Evolutionary conservation across 2,329 filamentous ascomycete genomes (phyloP).

Genomic region (Hypocrella siamensis): DNA sequence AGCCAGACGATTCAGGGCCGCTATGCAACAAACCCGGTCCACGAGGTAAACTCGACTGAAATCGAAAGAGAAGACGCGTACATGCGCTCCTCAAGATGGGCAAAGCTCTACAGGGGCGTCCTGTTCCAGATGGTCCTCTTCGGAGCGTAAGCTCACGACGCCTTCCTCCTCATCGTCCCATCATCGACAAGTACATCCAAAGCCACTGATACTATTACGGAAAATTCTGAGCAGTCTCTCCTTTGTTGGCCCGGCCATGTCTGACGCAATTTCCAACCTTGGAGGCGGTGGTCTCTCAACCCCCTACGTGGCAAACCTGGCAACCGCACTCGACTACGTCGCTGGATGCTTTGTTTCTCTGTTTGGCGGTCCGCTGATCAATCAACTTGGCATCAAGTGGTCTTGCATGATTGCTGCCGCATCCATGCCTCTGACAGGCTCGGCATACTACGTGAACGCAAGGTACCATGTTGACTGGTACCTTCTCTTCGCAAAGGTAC

Average conservation of each 20-base stretch:
- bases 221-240: neutral
- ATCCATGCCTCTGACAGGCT: neutral
- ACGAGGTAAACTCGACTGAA: neutral
- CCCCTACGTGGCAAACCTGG: neutral
- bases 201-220: no score
- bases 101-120: neutral
- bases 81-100: neutral
- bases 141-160: neutral
- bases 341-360: neutral
- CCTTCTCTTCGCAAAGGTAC: neutral
- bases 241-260: neutral
- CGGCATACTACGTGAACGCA: neutral
- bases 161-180: no score
- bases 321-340: neutral
- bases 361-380: neutral
- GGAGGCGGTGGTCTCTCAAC: neutral
- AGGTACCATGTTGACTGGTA: neutral
- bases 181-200: no score
- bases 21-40: no score
- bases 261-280: neutral
- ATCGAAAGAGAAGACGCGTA: neutral
- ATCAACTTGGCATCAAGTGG: neutral
- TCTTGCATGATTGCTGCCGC: neutral
- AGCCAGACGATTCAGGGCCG: no score
- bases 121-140: neutral